Percentiles rank a stretch among this genome's conserved stretches.
Evolutionary conservation across 805 yeast genomes (phyloP).

Genomic region (Kuraishia molischiana): DNA sequence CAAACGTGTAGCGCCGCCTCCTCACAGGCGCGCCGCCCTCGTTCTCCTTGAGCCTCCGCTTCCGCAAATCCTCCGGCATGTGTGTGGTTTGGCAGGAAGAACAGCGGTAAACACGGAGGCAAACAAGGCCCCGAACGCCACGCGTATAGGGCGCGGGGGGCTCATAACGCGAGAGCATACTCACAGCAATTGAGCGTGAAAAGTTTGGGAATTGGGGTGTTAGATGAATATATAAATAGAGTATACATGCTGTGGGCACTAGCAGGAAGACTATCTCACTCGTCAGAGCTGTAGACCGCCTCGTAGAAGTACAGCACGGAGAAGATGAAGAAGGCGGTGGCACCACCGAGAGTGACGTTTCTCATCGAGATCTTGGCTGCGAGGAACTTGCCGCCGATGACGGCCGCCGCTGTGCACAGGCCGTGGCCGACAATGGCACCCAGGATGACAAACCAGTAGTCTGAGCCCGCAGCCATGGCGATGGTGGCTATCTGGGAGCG

Average conservation of each 20-base stretch:
- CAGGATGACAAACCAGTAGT: slow-evolving; percentile 78
- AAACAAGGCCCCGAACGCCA: no score
- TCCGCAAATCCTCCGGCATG: no score
- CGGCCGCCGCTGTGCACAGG: slow-evolving; percentile 83
- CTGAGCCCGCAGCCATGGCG: slow-evolving; percentile 96
- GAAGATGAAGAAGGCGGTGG: slow-evolving; percentile 76
- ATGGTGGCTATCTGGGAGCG: slow-evolving; percentile 96
- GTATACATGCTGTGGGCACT: no score
- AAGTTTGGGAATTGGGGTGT: no score
- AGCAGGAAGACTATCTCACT: no score
- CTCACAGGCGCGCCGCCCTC: no score
- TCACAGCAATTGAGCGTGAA: no score
- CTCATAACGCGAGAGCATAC: no score
- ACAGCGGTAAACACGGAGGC: background rate
- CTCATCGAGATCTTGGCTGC: slow-evolving; percentile 89
- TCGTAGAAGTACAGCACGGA: slow-evolving; percentile 72
- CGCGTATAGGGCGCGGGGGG: no score
- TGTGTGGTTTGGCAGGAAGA: background rate
- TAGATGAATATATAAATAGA: no score
- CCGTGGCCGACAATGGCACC: slow-evolving; percentile 92
- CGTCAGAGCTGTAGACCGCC: slow-evolving; percentile 26
- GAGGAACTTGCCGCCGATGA: slow-evolving; percentile 81
- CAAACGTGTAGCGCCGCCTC: background rate
- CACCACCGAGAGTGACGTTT: slow-evolving; percentile 86
- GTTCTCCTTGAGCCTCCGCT: background rate